These are phyloP conservation scores for Exophiala bonariae DNA, from an alignment of 2,329 filamentous ascomycete genomes.

Conservation along the genomic window DNA sequence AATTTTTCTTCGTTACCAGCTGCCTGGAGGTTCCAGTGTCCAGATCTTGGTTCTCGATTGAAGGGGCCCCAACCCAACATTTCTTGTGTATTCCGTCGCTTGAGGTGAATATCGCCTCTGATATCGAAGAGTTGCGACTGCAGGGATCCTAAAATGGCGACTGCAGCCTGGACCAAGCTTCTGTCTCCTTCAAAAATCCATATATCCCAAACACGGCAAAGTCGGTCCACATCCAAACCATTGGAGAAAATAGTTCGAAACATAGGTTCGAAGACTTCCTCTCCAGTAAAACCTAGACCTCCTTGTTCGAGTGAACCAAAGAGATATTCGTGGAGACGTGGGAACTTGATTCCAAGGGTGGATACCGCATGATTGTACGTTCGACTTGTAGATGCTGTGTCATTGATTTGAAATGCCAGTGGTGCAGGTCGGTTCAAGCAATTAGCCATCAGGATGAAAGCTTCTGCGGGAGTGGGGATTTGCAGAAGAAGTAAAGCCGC, in stretches of 20 bases:
- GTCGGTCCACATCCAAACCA: conserved; percentile 52
- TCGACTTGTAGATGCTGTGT: conserved; percentile 55
- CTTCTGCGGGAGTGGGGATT: conserved; percentile 51
- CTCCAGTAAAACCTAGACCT: conserved; percentile 30
- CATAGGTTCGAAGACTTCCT: conserved; percentile 54
- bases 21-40: conserved; percentile 42
- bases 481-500: conserved; percentile 61
- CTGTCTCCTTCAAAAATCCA: conserved; percentile 62
- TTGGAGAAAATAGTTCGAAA: conserved; percentile 55
- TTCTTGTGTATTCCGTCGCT: conserved; percentile 28
- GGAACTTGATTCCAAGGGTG: conserved; percentile 59
- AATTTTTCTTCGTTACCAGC: conserved; percentile 43
- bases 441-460: conserved; percentile 62
- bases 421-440: conserved; percentile 61
- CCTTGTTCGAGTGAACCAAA: conserved; percentile 34
- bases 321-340: conserved; percentile 55
- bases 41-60: conserved; percentile 36
- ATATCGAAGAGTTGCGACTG: conserved; percentile 44
- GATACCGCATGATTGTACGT: conserved; percentile 57
- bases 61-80: conserved; percentile 36
- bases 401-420: conserved; percentile 61
- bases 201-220: conserved; percentile 61
- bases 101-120: conserved; percentile 37
- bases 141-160: conserved; percentile 44
- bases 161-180: conserved; percentile 45